Evolutionary conservation across 2,329 filamentous ascomycete species (phyloP), one percentile per base, ranked within the genome.

Genomic region (Fusarium beomiforme): DNA sequence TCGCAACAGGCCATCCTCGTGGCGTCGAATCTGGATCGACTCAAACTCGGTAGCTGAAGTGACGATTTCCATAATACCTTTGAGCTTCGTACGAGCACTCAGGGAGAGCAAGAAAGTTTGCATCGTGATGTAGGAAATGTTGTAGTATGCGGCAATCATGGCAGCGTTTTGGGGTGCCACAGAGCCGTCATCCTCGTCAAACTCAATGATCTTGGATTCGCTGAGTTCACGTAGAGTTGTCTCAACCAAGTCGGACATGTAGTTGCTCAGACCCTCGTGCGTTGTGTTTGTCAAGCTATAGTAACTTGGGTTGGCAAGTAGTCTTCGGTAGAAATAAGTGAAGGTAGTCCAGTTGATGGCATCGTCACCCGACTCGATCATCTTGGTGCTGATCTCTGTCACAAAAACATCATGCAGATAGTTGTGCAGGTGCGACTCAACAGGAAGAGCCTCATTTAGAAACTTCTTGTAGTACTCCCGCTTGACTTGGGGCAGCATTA

Each of bases 401-500:
- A 99, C 95, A 76, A 99, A 98, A 2, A 94, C 95, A 82, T 99
- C 97, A 76, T 97, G 94, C 36, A 99, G 86, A 81, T 94, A 97
- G 60, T 93, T 91, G 78, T 97, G 93, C 34, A 99, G 87, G 79
- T 97, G 94, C 71, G 94, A 97, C 83, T 99, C 96, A 26, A 99
- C 94, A 1, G 96, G 96, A 43, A 99, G 85, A 23, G 96, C 96
- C 81, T 99, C 97, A 75, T 96, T 95, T 72, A 99, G 84, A 85
- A 99, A 99, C 83, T 99, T 99, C 84, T 96, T 97, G 88, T 98
- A 99, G 82, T 97, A 99, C 70, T 98, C 95, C 39, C 96, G 91
- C 86, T 97, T 98, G 50, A 97, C 94, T 21, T 93, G 91, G 5
- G 95, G 94, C 14, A 98, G 90, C 96, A 99, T 98, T 46, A 99